A percentile compares a stretch with the other conserved stretches of the same genome.
Conservation (phyloP, 2,329 filamentous ascomycete species). For the Neopestalotiopsis clavispora region DNA sequence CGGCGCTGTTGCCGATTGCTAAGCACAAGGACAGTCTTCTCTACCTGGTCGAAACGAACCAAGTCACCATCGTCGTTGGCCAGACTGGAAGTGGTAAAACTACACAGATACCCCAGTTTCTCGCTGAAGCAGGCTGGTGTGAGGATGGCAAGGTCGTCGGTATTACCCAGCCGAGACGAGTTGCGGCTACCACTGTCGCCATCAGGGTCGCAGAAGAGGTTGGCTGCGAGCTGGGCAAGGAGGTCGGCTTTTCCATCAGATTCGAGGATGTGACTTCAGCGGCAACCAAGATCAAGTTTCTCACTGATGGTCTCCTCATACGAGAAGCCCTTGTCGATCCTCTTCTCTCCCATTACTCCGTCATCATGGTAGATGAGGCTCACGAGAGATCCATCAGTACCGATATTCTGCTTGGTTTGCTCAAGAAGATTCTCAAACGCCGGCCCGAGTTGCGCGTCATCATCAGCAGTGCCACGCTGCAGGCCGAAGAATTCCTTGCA, state of each 20-base stretch:
- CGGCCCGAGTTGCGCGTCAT: constrained; percentile 85
- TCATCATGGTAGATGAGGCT: constrained; percentile 97
- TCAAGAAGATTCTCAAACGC: constrained; percentile 87
- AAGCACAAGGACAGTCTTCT: constrained; percentile 80
- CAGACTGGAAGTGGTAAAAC: constrained; percentile 96
- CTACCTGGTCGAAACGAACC: constrained; percentile 83
- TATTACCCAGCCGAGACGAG: constrained; percentile 89
- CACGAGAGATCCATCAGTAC: constrained; percentile 94
- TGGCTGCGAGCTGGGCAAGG: constrained; percentile 83
- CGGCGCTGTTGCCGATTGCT: constrained; percentile 83
- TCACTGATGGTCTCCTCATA: constrained; percentile 91
- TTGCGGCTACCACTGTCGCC: constrained; percentile 90
- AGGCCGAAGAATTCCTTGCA: constrained; percentile 81
- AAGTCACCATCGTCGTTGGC: constrained; percentile 87
- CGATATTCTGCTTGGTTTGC: constrained; percentile 83
- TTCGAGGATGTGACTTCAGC: constrained; percentile 92
- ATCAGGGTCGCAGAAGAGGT: constrained; percentile 88
- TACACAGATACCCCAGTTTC: constrained; percentile 91
- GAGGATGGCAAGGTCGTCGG: constrained; percentile 81
- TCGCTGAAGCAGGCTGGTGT: constrained; percentile 90
- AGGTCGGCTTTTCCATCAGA: constrained; percentile 90
- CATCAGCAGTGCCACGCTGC: constrained; percentile 90
- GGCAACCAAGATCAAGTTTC: constrained; percentile 87
- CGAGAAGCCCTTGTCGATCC: constrained; percentile 94
- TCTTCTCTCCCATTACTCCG: constrained; percentile 85